Evolutionary conservation across 2,329 filamentous ascomycete genomes (phyloP).

Genomic region (Fusarium sp.): DNA sequence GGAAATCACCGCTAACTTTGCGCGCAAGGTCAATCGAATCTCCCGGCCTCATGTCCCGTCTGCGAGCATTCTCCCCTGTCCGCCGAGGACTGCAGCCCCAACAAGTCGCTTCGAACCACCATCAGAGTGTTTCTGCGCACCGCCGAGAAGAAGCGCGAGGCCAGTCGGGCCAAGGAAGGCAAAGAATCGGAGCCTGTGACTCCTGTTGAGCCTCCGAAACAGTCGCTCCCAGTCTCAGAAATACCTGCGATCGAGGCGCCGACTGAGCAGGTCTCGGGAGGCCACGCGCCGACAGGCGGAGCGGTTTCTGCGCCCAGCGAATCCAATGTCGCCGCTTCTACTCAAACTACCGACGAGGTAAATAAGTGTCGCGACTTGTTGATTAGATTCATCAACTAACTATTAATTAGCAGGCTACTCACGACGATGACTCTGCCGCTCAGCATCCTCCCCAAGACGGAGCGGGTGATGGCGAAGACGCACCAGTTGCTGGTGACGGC

Average conservation of each 20-base stretch:
- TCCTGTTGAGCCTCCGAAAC: slow-evolving; percentile 56
- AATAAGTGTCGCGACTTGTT: background rate
- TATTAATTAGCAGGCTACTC: slow-evolving; percentile 7
- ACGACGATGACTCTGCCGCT: background rate
- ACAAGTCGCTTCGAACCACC: slow-evolving; percentile 92
- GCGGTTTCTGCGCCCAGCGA: slow-evolving; percentile 13
- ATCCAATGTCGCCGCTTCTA: slow-evolving; percentile 9
- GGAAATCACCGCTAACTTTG: slow-evolving; percentile 24
- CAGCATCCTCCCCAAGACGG: slow-evolving; percentile 26
- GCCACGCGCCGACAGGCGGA: slow-evolving; percentile 17
- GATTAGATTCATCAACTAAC: slow-evolving; percentile 4
- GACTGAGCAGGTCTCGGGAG: slow-evolving; percentile 20
- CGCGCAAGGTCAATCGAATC: slow-evolving; percentile 75
- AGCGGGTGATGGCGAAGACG: slow-evolving; percentile 24
- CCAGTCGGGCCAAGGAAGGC: slow-evolving; percentile 65
- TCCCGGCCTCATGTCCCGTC: slow-evolving; percentile 86
- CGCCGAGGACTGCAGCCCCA: slow-evolving; percentile 85
- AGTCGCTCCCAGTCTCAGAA: slow-evolving; percentile 46
- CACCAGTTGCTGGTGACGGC: slow-evolving; percentile 20
- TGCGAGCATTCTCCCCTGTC: slow-evolving; percentile 94
- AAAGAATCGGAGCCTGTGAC: slow-evolving; percentile 56
- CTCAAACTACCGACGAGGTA: slow-evolving; percentile 36
- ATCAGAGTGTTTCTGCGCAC: slow-evolving; percentile 92
- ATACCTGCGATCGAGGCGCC: slow-evolving; percentile 35
- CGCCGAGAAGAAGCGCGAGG: slow-evolving; percentile 88